Evolutionary conservation across 495 filamentous ascomycete species (phyloP).

Genomic region (Xylaria castorea): DNA sequence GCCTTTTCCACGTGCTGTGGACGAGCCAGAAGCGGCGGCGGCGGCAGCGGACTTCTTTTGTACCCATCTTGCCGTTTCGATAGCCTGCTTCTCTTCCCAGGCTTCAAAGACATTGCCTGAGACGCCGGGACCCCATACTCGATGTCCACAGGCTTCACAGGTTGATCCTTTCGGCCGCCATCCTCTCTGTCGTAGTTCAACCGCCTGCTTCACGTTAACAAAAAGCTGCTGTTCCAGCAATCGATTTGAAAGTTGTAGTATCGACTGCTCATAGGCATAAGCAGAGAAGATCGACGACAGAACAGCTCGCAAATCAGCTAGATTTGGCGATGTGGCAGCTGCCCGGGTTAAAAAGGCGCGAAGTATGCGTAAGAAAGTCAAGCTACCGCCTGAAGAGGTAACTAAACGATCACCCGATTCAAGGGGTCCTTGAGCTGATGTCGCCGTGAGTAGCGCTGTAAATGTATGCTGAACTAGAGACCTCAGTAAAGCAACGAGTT

Average conservation of each 20-base stretch:
- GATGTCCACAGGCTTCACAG: conserved; percentile 82
- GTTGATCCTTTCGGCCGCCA: conserved; percentile 87
- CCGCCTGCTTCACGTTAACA: conserved; percentile 77
- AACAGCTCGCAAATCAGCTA: conserved; percentile 85
- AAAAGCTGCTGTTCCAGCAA: conserved; percentile 92
- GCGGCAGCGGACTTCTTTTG: conserved; percentile 38
- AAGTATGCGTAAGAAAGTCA: conserved; percentile 88
- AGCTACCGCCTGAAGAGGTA: conserved; percentile 56
- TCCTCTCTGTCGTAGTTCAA: conserved; percentile 78
- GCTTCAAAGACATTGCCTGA: conserved; percentile 78
- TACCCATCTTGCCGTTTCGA: conserved; percentile 49
- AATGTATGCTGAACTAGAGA: conserved; percentile 87
- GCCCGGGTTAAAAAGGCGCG: conserved; percentile 89
- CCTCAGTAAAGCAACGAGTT: conserved; percentile 70
- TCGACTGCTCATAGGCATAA: conserved; percentile 90
- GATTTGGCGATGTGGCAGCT: conserved; percentile 78
- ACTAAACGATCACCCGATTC: conserved; percentile 41
- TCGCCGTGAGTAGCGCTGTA: conserved; percentile 81
- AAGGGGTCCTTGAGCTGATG: conserved; percentile 52
- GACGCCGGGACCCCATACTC: conserved; percentile 90
- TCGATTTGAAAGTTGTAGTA: conserved; percentile 81
- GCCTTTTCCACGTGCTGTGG: conserved; percentile 39
- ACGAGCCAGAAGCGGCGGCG: conserved; percentile 32
- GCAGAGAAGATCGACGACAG: conserved; percentile 90
- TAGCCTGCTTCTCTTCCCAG: conserved; percentile 72